phyloP scores from a whole-genome alignment of 2,329 filamentous ascomycete genomes.

The Microdochium nivale region DNA sequence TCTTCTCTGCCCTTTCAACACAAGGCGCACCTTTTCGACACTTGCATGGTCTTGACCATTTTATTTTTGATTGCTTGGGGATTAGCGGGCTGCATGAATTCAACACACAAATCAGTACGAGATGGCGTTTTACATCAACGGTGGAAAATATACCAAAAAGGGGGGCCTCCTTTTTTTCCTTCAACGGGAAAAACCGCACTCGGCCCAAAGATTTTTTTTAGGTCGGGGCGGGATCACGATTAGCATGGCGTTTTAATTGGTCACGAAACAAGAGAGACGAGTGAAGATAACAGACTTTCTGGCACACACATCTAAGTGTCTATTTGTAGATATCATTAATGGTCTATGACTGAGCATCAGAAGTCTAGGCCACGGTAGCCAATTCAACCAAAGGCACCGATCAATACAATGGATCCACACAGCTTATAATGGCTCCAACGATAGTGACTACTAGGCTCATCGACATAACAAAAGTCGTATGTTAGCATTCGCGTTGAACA shows the following conservation, averaged over 20 bases:
- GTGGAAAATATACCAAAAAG: not conserved
- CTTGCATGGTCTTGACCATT: not conserved
- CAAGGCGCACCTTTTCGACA: not conserved
- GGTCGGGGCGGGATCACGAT: not conserved
- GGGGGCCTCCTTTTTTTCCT: not conserved
- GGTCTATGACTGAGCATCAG: not conserved
- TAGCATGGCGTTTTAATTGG: not conserved
- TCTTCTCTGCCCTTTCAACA: not conserved
- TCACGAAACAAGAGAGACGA: not conserved
- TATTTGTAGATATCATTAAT: not conserved
- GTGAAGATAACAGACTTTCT: not conserved
- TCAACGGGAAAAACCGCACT: not conserved
- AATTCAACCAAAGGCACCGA: not conserved
- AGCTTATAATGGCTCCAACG: too few relatives aligned
- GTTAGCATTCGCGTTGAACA: not conserved
- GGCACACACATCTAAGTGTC: not conserved
- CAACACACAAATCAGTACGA: not conserved
- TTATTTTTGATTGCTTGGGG: not conserved
- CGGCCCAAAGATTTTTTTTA: not conserved
- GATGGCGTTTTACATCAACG: not conserved
- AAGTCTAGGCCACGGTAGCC: not conserved
- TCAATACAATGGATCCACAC: not conserved
- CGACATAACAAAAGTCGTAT: not conserved
- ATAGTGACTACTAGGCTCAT: not conserved
- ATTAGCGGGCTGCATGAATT: not conserved